Evolutionary conservation across 2,329 filamentous ascomycete genomes (phyloP), one percentile per base, ranked within the genome.

Genomic region (Rhynchosporium agropyri): DNA sequence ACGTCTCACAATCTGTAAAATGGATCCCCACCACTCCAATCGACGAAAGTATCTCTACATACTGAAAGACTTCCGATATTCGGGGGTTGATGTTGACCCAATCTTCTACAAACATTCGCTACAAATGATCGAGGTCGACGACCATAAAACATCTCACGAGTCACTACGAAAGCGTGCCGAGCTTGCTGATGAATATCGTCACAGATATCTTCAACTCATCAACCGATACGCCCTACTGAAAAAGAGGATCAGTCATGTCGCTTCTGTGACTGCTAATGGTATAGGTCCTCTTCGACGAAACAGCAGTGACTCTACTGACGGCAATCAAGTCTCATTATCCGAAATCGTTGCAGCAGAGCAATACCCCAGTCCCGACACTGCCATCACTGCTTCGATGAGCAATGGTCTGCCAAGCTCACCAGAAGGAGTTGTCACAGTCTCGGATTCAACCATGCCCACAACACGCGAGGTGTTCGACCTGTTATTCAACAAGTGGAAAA

Each of bases 31-130:
- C 15, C 48, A 48, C 43, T 51, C 48, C 49, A 56, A 50, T 42
- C 54, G 63, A 46, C 57, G 50, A 51, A 59, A 61, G 10, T 68
- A 66, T 38, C 29, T 70, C 10, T 20, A 56, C n/a, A 66, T 69
- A 28, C n/a, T 70, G 5, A 62, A 63, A 36, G 67, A 69, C 36
- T 68, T 63, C 42, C 50, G 62, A n/a, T 33, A 65, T 42, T 53
- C 61, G 15, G 57, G 59, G 4, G 40, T 59, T 9, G 61, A 54
- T 36, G 58, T 65, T 9, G 62, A 69, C 28, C 56, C 65, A 33
- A 63, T 61, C 5, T 64, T 65, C 26, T 70, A 70, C 36, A 69
- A 65, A 58, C 55, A 68, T 29, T 63, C 68, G 20, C 33, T 69
- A 26, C 63, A 67, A 26, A 63, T 69, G 2, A 53, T 67, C 31